Evolutionary conservation across 306 rosid species (phyloP).

Genomic region (Acacia melanoxylon): DNA sequence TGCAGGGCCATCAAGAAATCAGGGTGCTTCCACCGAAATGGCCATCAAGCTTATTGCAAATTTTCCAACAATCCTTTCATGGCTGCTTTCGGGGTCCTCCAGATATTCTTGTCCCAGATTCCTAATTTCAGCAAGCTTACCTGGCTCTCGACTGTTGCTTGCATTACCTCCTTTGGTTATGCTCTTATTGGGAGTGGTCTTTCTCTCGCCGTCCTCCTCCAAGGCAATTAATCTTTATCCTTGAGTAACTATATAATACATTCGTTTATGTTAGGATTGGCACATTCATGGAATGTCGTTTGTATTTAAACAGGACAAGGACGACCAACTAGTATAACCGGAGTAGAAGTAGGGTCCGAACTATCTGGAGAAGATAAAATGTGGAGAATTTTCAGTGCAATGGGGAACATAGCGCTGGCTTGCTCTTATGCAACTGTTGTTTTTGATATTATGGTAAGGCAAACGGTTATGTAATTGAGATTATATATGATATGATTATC

Average conservation of each 20-base stretch:
- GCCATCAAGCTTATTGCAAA: slow-evolving; percentile 47
- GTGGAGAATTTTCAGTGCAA: slow-evolving; percentile 55
- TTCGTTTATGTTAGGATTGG: not conserved
- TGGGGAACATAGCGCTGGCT: slow-evolving; percentile 76
- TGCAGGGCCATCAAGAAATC: slow-evolving; percentile 56
- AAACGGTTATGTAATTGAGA: not conserved
- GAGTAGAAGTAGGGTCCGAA: slow-evolving; percentile 37
- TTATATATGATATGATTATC: too few species aligned
- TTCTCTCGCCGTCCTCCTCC: slow-evolving; percentile 40
- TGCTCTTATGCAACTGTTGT: slow-evolving; percentile 53
- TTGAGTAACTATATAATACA: slow-evolving; percentile 17
- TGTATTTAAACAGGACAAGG: slow-evolving; percentile 42
- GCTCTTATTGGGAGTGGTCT: slow-evolving; percentile 54
- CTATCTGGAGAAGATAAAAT: slow-evolving; percentile 48
- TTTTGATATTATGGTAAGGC: slow-evolving; percentile 53
- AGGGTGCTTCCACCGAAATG: slow-evolving; percentile 47
- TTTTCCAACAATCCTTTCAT: slow-evolving; percentile 59
- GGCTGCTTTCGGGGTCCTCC: slow-evolving; percentile 49
- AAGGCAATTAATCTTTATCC: slow-evolving; percentile 32
- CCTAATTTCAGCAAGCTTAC: slow-evolving; percentile 57
- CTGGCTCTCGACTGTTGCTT: slow-evolving; percentile 60
- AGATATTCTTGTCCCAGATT: slow-evolving; percentile 61
- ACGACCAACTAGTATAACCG: slow-evolving; percentile 41
- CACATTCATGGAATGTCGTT: not conserved
- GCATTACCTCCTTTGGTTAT: slow-evolving; percentile 66